A percentile compares a stretch with the other conserved stretches of the same genome.
Evolutionary conservation across 176 grass and related monocot genomes (phyloP).

Genomic region (Cenchrus fungigraminus): DNA sequence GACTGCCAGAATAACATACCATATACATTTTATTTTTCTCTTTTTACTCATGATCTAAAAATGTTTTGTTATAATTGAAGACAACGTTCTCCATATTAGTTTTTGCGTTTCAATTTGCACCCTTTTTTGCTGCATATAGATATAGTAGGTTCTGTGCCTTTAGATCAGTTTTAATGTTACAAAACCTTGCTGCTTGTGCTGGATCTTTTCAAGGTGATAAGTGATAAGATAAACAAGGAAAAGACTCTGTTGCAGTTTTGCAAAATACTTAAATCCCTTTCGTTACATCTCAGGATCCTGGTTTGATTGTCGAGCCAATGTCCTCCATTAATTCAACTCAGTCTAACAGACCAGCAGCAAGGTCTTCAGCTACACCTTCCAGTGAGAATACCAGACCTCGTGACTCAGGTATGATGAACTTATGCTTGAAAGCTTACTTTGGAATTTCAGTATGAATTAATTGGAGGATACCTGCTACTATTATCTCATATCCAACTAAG

Average conservation of each 20-base stretch:
- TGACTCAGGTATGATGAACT: slow-evolving; percentile 63
- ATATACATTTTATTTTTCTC: not conserved
- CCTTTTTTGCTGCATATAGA: not conserved
- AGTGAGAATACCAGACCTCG: slow-evolving; percentile 54
- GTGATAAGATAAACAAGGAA: not conserved
- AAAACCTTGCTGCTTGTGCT: slow-evolving; percentile 3
- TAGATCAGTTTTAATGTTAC: slow-evolving; percentile 7
- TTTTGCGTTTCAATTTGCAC: not conserved
- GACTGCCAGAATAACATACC: not conserved
- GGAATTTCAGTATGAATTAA: slow-evolving; percentile 21
- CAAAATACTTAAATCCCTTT: slow-evolving; percentile 23
- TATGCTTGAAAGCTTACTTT: slow-evolving; percentile 20
- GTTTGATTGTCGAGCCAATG: slow-evolving; percentile 78
- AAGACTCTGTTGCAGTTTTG: not conserved
- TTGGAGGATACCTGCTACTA: not conserved
- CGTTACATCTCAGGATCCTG: slow-evolving; percentile 63
- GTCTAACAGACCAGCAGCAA: slow-evolving; percentile 50
- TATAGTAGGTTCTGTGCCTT: not conserved
- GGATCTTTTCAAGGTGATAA: slow-evolving; percentile 18
- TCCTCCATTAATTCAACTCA: slow-evolving; percentile 68
- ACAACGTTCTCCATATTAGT: not conserved
- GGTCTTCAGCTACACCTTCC: slow-evolving; percentile 60
- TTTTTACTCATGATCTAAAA: not conserved
- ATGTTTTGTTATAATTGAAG: slow-evolving; percentile 17
- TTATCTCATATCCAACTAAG: slow-evolving; percentile 12